Evolutionary conservation across 495 filamentous ascomycete species (phyloP), one percentile per base, ranked within the genome.

Genomic region (Penicillium ucsense): DNA sequence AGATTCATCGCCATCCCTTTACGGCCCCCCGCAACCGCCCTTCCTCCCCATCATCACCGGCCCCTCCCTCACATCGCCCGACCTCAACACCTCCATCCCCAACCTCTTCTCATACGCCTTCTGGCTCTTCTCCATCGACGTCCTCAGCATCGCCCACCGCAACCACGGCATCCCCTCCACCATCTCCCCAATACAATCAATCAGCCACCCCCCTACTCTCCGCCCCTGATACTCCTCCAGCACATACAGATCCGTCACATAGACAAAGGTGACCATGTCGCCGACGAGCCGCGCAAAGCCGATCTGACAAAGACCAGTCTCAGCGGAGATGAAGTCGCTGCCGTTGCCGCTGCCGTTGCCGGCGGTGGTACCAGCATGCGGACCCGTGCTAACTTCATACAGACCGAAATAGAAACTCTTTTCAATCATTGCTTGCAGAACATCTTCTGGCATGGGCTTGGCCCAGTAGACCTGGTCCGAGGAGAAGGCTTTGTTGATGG

Each of bases 151-250:
- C n/a, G 70, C 54, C 52, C 78, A 59, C 37, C 83, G 58, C 50
- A 87, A 55, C 46, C 73, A 60, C 8, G 80, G 76, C 73, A 84
- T 76, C 3, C 49, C 51, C n/a, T 64, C 49, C 20, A 85, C 35
- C 1, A 73, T 40, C 52, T 86, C 79, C 35, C 76, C 65, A 7
- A 81, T 56, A 52, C 80, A 82, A 12, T 57, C 51, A 51, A 84
- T 74, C 47, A 86, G 55, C 81, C 81, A 89, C 7, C 59, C 65
- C 0, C 77, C 83, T 0, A 88, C 66, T 1, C 39, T 20, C 8
- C 10, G 29, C n/a, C 28, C 28, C 39, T 41, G 39, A 41, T 41
- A 41, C 8, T 31, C 39, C 9, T 27, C 20, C 31, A 41, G 20
- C 0, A 41, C 39, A 6, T 41, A 41, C 3, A 41, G 39, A 41